Evolutionary conservation across 805 yeast genomes (phyloP).

Genomic region (Wickerhamomyces bovis): DNA sequence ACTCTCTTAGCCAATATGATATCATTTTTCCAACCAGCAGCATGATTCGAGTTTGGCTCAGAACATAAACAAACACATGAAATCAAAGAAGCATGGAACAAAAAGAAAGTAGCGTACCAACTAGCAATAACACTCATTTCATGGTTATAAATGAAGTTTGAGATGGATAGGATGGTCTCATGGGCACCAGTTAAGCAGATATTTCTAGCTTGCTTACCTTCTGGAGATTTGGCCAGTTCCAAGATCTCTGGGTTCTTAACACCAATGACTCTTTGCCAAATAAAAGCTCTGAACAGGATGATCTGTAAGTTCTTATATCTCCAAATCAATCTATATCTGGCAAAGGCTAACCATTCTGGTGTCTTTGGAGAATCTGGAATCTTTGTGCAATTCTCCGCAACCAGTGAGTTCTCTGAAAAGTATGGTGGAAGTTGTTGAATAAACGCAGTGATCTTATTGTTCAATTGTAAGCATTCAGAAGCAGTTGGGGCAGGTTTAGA

Average conservation of each 20-base stretch:
- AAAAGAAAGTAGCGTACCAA: slow-evolving; percentile 60
- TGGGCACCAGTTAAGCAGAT: slow-evolving; percentile 46
- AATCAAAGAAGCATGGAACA: slow-evolving; percentile 57
- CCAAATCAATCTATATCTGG: slow-evolving; percentile 52
- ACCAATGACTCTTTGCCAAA: slow-evolving; percentile 45
- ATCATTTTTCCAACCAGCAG: slow-evolving; percentile 38
- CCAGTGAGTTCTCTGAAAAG: slow-evolving; percentile 36
- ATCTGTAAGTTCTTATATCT: slow-evolving; percentile 51
- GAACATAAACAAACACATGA: slow-evolving; percentile 50
- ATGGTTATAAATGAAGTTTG: slow-evolving; percentile 30
- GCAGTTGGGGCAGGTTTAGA: slow-evolving; percentile 43
- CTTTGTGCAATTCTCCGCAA: slow-evolving; percentile 20
- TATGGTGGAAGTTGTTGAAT: slow-evolving; percentile 39
- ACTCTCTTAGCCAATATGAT: slow-evolving; percentile 37
- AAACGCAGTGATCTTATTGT: slow-evolving; percentile 36
- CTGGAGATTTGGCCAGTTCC: slow-evolving; percentile 32
- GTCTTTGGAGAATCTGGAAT: slow-evolving; percentile 19
- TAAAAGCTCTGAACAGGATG: slow-evolving; percentile 48
- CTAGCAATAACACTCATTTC: slow-evolving; percentile 42
- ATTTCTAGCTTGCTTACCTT: slow-evolving; percentile 43
- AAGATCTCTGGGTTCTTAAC: slow-evolving; percentile 28
- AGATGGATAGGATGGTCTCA: slow-evolving; percentile 45
- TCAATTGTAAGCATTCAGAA: slow-evolving; percentile 44
- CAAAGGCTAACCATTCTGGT: slow-evolving; percentile 49
- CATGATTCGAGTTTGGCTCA: slow-evolving; percentile 41